Evolutionary conservation across 768 basidiomycete species (phyloP).

Genomic region (Lactarius deliciosus): DNA sequence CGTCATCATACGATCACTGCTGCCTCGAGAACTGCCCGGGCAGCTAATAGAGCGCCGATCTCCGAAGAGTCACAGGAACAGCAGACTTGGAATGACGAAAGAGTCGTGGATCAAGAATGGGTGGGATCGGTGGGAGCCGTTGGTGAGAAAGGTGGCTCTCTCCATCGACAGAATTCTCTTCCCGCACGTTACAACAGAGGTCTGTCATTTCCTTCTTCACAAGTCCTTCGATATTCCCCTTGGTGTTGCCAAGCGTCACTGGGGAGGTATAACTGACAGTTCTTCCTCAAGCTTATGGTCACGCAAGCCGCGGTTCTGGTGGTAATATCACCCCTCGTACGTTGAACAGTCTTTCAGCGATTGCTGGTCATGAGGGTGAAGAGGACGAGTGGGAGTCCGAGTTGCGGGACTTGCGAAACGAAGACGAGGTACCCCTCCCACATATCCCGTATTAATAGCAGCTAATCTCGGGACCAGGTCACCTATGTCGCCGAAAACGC

Average conservation of each 20-base stretch:
- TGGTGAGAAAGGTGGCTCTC: constrained; percentile 30
- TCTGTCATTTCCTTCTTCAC: constrained; percentile 1
- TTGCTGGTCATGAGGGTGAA: constrained; percentile 83
- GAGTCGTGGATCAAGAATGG: constrained; percentile 26
- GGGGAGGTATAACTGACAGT: constrained; percentile 6
- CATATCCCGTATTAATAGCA: constrained; percentile 13
- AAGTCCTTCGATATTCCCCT: neutral
- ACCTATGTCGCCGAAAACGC: constrained; percentile 22
- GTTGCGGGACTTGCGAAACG: constrained; percentile 54
- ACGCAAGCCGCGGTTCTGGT: constrained; percentile 44
- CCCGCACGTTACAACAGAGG: constrained; percentile 30
- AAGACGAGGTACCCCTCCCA: constrained; percentile 58
- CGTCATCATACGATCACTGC: constrained; percentile 31
- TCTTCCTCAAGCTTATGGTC: constrained; percentile 26
- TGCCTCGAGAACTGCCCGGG: constrained; percentile 25
- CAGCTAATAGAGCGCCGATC: constrained; percentile 25
- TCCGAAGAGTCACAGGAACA: constrained; percentile 30
- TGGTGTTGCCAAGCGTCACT: neutral
- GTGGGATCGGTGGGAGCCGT: constrained; percentile 22
- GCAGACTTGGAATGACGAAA: constrained; percentile 27
- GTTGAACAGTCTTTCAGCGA: constrained; percentile 80
- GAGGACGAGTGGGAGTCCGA: constrained; percentile 85
- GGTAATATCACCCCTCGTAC: constrained; percentile 69
- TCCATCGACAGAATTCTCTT: constrained; percentile 30
- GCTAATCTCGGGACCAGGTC: constrained; percentile 7